Conservation (phyloP, 345 rosid genomes). For the Salix dunnii region DNA sequence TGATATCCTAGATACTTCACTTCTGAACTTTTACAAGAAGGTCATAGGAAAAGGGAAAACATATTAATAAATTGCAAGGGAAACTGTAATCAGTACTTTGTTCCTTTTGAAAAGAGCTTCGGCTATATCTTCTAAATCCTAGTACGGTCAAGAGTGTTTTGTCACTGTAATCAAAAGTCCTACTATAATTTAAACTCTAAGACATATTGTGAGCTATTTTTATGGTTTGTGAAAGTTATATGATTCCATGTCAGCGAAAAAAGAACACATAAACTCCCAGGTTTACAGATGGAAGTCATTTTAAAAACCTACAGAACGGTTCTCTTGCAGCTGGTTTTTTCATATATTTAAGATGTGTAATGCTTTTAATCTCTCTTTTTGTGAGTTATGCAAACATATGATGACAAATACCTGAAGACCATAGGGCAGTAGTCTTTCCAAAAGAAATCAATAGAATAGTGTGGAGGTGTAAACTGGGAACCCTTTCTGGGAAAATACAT, state of each 20-base stretch:
- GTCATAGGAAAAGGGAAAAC: not conserved
- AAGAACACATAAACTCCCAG: not conserved
- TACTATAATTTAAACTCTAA: not conserved
- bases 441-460: conserved; percentile 71
- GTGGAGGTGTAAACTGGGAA: conserved; percentile 87
- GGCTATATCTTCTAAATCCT: not conserved
- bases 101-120: not conserved
- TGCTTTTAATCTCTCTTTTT: not conserved
- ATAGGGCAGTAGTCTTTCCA: conserved; percentile 99
- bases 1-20: not conserved
- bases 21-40: not conserved
- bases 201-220: not conserved
- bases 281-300: not conserved
- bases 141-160: not conserved
- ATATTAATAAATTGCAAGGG: not conserved
- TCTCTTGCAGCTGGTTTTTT: not conserved
- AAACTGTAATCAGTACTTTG: not conserved
- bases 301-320: not conserved
- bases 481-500: conserved; percentile 89
- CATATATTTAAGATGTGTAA: not conserved
- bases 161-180: not conserved
- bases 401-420: conserved; percentile 77
- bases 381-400: conserved; percentile 3
- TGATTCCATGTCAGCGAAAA: not conserved
- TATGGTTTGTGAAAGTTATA: not conserved